Evolutionary conservation across 2,329 filamentous ascomycete genomes (phyloP), one percentile per base, ranked within the genome.

Genomic region (Exserohilum turcica): DNA sequence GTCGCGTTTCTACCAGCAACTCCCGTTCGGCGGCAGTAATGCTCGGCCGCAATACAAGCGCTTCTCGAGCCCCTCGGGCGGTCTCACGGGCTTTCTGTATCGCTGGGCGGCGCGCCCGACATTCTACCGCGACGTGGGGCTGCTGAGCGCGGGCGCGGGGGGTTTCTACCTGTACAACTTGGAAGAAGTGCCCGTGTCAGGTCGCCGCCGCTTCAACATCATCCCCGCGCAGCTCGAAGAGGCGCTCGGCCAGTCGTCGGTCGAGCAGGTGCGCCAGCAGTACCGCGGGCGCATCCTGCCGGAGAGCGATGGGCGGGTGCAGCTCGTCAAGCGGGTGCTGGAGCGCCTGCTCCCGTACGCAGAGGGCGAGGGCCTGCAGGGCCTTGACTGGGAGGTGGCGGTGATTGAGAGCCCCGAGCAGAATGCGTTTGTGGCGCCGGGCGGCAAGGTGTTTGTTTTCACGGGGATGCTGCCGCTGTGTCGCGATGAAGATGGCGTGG

Each of bases 391-490:
- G 89, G 86, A 91, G 74, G 81, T 92, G 3, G 79, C 82, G 63
- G 89, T 93, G 6, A 91, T 93, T 64, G 82, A 90, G n/a, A 86
- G 86, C 54, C 78, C 79, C 16, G 82, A 82, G 33, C 80, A 81
- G 59, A 93, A 93, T 64, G 90, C 90, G 0, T 91, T 92, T 66
- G 89, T 93, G 1, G 80, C 91, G 5, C 89, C 90, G 0, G 89
- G 80, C 4, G 89, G 89, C 19, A 91, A 92, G 64, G 89, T 93
- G 0, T 92, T 92, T 68, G 89, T 93, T 2, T 88, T 86, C 67
- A 87, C 84, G 58, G 89, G 90, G 32, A 85, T 93, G 28, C 73
- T 92, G 48, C 80, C 82, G n/a, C 76, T 91, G 18, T 88, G 87
- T 54, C 70, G 80, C 46, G 85, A 79, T 63, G 88, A 91, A 51